A percentile compares a stretch with the other conserved stretches of the same genome.
These are phyloP conservation scores for Abrus precatorius DNA, from an alignment of 306 rosid genomes.

Conservation along the genomic window DNA sequence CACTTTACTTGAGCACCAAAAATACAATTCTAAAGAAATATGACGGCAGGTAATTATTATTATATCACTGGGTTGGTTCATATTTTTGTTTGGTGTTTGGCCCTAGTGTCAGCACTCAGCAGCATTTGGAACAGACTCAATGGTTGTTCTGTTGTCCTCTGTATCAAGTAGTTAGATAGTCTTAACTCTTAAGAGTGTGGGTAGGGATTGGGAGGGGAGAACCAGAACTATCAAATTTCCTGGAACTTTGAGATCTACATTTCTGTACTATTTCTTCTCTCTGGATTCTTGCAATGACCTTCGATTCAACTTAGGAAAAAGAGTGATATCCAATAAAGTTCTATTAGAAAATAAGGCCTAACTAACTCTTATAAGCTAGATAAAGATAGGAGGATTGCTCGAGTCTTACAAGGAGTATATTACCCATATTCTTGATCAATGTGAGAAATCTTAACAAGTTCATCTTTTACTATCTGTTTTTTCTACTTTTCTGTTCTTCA, in stretches of 20 bases:
- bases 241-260: background rate
- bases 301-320: background rate
- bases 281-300: constrained; percentile 18
- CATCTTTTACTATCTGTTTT: background rate
- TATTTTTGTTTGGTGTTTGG: constrained; percentile 6
- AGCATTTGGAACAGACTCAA: background rate
- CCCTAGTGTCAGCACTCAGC: background rate
- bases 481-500: background rate
- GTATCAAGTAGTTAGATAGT: background rate
- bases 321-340: constrained; percentile 1
- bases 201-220: constrained; percentile 16
- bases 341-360: no score
- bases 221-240: background rate
- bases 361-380: no score
- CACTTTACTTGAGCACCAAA: constrained; percentile 94
- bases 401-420: no score
- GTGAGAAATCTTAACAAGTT: no score
- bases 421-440: no score
- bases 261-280: constrained; percentile 1
- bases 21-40: constrained; percentile 95
- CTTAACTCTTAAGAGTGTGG: background rate
- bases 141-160: background rate
- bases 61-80: constrained; percentile 36
- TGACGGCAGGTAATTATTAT: constrained; percentile 87
- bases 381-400: no score